Evolutionary conservation across 805 yeast genomes (phyloP).

Genomic region (Tanozyma kutaoensis): DNA sequence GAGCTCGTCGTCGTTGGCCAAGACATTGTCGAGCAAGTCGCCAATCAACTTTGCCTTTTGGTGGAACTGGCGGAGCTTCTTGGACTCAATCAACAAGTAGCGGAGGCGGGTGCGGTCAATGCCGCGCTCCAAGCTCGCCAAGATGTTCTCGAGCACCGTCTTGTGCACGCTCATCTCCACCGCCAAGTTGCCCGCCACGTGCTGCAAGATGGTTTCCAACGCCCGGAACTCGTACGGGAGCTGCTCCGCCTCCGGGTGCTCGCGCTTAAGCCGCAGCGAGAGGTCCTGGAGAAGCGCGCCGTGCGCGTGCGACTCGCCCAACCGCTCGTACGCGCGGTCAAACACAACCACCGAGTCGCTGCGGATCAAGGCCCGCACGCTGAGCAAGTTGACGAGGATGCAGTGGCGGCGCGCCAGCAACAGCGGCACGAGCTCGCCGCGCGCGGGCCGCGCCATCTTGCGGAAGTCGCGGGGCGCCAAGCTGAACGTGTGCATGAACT

Average conservation of each 20-base stretch:
- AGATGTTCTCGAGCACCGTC: constrained; percentile 59
- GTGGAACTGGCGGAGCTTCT: constrained; percentile 69
- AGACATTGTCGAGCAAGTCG: constrained; percentile 70
- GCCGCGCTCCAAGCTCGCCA: constrained; percentile 67
- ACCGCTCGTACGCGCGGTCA: constrained; percentile 9
- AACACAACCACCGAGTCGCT: constrained; percentile 40
- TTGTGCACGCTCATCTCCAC: constrained; percentile 82
- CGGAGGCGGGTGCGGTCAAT: constrained; percentile 72
- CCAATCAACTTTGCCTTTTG: constrained; percentile 76
- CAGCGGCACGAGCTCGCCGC: constrained; percentile 38
- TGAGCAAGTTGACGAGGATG: constrained; percentile 33
- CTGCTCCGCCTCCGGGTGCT: background rate
- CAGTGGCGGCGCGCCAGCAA: constrained; percentile 33
- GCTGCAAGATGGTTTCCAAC: constrained; percentile 71
- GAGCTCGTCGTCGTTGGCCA: constrained; percentile 81
- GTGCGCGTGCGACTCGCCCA: constrained; percentile 31
- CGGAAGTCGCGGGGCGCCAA: constrained; percentile 47
- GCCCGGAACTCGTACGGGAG: constrained; percentile 87
- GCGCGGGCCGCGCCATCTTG: constrained; percentile 25
- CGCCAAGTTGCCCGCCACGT: constrained; percentile 64
- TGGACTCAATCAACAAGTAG: constrained; percentile 69
- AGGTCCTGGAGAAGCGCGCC: constrained; percentile 30
- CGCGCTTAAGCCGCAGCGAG: constrained; percentile 24
- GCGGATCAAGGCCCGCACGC: constrained; percentile 39
- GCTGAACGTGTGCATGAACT: constrained; percentile 30